Evolutionary conservation across 345 rosid species (phyloP).

Genomic region (Excoecaria agallocha): DNA sequence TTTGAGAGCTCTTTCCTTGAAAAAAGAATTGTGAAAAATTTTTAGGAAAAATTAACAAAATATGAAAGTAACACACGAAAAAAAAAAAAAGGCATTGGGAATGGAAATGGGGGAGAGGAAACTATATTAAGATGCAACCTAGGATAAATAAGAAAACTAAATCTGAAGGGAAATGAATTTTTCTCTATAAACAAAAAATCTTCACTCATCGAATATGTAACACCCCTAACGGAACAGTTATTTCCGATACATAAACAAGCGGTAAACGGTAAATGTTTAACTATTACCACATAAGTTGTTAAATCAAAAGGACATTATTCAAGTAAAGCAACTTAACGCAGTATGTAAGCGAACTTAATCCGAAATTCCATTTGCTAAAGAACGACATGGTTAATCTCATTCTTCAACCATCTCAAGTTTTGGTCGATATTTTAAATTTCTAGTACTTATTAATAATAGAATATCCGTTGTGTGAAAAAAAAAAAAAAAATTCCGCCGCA

Average conservation of each 20-base stretch:
- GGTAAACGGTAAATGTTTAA: too few relatives aligned
- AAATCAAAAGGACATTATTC: neutral
- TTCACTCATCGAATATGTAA: neutral
- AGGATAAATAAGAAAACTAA: neutral
- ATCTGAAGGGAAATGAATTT: neutral
- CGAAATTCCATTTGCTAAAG: neutral
- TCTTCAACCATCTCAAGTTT: neutral
- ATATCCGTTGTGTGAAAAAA: neutral
- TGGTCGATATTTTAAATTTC: neutral
- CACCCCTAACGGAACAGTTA: too few relatives aligned
- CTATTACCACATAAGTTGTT: neutral
- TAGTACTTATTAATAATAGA: neutral
- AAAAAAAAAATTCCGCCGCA: neutral
- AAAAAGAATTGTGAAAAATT: constrained; percentile 7
- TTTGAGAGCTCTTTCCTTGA: constrained; percentile 94
- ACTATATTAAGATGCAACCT: neutral
- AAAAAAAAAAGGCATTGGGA: neutral
- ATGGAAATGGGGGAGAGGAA: neutral
- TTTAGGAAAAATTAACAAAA: neutral
- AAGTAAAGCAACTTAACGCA: neutral
- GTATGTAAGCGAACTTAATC: neutral
- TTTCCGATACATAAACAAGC: too few relatives aligned
- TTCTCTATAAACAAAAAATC: neutral
- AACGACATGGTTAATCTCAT: neutral
- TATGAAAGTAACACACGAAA: neutral